Conservation (phyloP, 73 alveolate genomes). For the Paramecium octaurelia region DNA sequence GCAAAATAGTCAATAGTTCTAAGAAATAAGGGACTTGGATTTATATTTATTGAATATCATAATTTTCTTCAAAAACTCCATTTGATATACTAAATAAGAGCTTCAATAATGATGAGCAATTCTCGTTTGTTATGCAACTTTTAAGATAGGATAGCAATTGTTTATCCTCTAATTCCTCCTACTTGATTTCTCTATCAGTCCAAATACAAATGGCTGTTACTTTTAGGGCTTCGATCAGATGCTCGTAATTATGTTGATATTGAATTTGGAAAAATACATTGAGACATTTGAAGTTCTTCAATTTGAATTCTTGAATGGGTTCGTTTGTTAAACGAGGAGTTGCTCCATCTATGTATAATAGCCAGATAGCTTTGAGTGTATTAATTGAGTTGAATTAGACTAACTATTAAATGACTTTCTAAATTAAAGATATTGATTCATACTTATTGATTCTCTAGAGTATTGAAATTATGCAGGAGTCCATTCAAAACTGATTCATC, state of each 20-base stretch:
- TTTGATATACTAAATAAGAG: background rate
- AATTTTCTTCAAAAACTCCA: background rate
- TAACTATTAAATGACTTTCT: conserved; percentile 2
- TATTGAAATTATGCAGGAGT: background rate
- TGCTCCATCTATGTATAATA: background rate
- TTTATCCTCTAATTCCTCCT: background rate
- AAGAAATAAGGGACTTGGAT: background rate
- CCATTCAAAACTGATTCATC: background rate
- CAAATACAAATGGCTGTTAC: background rate
- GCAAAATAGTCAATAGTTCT: background rate
- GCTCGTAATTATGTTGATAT: background rate
- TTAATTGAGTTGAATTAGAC: background rate
- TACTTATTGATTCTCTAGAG: background rate
- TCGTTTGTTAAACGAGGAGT: background rate
- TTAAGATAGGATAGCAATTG: background rate
- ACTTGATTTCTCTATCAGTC: background rate
- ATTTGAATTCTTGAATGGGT: background rate
- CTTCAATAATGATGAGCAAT: background rate
- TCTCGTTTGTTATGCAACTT: background rate
- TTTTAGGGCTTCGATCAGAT: background rate
- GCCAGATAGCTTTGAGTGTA: background rate
- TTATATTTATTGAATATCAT: background rate
- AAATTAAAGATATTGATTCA: background rate
- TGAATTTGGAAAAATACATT: background rate
- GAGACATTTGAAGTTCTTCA: background rate